These are phyloP conservation scores for Raddia distichophylla DNA, from an alignment of 176 grass and related monocot genomes.

Conservation along the genomic window DNA sequence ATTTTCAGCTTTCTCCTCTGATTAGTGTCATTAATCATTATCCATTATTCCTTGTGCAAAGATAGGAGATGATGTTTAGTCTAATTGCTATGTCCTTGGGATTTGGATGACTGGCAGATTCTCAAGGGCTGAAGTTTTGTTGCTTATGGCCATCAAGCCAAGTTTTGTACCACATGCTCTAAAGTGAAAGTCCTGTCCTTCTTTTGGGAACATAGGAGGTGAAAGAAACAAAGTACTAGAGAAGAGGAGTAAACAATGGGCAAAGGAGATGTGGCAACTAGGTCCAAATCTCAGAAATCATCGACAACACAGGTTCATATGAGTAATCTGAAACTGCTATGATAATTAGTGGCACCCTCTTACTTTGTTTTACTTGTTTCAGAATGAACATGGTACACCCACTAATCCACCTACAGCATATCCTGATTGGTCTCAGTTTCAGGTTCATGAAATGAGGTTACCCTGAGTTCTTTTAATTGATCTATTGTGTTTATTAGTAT, in stretches of 20 bases:
- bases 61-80: constrained; percentile 13
- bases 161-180: constrained; percentile 29
- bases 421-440: constrained; percentile 66
- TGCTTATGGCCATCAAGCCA: constrained; percentile 16
- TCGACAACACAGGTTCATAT: constrained; percentile 49
- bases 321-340: constrained; percentile 32
- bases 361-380: constrained; percentile 53
- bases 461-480: constrained; percentile 33
- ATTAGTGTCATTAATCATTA: neutral
- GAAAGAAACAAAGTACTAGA: constrained; percentile 38
- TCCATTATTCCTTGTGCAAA: constrained; percentile 14
- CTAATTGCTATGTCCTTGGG: neutral
- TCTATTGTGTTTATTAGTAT: constrained; percentile 42
- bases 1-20: constrained; percentile 23
- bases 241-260: constrained; percentile 47
- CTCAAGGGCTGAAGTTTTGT: constrained; percentile 26
- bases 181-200: constrained; percentile 12
- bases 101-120: constrained; percentile 20
- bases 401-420: constrained; percentile 60
- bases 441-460: constrained; percentile 47
- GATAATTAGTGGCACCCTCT: constrained; percentile 29
- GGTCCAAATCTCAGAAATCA: constrained; percentile 65
- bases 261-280: constrained; percentile 58
- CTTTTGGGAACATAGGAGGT: constrained; percentile 16
- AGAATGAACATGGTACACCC: constrained; percentile 56